Conservation (phyloP, 2,329 filamentous ascomycete genomes). For the Fusarium praegraminearum region DNA sequence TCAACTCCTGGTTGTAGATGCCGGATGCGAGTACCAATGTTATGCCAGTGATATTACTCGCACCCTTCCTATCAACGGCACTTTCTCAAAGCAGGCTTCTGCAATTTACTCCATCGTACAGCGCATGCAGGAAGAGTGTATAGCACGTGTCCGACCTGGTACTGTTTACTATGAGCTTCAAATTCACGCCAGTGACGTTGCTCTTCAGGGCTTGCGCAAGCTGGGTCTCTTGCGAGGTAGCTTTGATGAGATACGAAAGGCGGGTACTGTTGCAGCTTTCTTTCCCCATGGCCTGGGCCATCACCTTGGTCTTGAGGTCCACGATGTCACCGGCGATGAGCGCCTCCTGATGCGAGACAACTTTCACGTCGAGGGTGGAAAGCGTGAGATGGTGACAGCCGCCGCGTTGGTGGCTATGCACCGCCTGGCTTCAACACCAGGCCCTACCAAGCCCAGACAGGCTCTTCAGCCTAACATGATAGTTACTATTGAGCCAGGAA, state of each 20-base stretch:
- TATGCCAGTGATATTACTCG: constrained; percentile 94
- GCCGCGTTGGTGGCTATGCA: constrained; percentile 50
- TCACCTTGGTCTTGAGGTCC: constrained; percentile 74
- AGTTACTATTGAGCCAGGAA: constrained; percentile 83
- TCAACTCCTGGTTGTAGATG: constrained; percentile 85
- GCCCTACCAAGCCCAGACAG: constrained; percentile 52
- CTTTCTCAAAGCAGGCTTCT: constrained; percentile 75
- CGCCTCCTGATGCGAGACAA: constrained; percentile 51
- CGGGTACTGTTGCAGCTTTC: constrained; percentile 70
- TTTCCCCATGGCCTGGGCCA: constrained; percentile 76
- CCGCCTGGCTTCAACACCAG: constrained; percentile 42
- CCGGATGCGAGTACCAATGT: constrained; percentile 84
- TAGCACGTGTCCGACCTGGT: constrained; percentile 75
- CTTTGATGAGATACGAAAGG: constrained; percentile 64
- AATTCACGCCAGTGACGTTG: constrained; percentile 77
- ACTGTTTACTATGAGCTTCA: constrained; percentile 79
- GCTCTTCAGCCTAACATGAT: constrained; percentile 72
- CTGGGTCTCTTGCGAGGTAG: constrained; percentile 79
- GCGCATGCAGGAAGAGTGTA: constrained; percentile 82
- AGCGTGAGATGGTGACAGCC: constrained; percentile 57
- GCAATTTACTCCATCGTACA: constrained; percentile 83
- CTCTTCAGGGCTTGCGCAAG: constrained; percentile 75
- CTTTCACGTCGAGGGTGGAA: constrained; percentile 52
- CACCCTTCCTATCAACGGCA: constrained; percentile 81
- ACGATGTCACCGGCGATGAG: constrained; percentile 65